Evolutionary conservation across 495 filamentous ascomycete genomes (phyloP).

Genomic region (Penicillium argentinense): DNA sequence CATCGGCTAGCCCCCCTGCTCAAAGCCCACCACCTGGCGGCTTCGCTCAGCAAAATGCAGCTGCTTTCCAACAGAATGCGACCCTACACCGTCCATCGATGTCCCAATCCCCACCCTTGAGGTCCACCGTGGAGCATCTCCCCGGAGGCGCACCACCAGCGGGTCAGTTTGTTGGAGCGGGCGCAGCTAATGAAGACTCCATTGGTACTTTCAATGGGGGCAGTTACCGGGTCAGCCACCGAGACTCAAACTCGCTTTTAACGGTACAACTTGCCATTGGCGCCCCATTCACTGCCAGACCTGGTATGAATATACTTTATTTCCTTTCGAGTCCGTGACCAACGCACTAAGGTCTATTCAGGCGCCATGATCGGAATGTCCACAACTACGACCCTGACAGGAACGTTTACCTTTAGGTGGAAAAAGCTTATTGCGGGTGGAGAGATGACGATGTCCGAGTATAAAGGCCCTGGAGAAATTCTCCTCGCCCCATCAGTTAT

Average conservation of each 20-base stretch:
- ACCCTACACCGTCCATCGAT: slow-evolving; percentile 1
- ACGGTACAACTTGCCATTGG: slow-evolving; percentile 89
- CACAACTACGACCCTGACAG: slow-evolving; percentile 78
- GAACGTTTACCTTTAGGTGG: slow-evolving; percentile 73
- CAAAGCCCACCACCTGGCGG: slow-evolving; percentile 1
- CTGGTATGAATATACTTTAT: slow-evolving; percentile 51
- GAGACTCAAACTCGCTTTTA: slow-evolving; percentile 85
- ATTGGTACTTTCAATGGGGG: slow-evolving; percentile 95
- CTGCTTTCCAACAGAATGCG: slow-evolving; percentile 5
- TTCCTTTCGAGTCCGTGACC: no score
- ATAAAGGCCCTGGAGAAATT: slow-evolving; percentile 88
- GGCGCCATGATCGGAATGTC: slow-evolving; percentile 96
- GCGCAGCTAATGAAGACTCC: slow-evolving; percentile 64
- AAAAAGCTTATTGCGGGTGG: slow-evolving; percentile 84
- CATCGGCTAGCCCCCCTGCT: slow-evolving; percentile 19
- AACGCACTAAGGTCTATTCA: slow-evolving; percentile 20
- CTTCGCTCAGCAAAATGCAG: slow-evolving; percentile 4
- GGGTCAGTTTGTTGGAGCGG: slow-evolving; percentile 60
- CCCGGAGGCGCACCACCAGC: slow-evolving; percentile 48
- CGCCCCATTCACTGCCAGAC: slow-evolving; percentile 77
- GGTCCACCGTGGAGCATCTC: slow-evolving; percentile 23
- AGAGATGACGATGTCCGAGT: slow-evolving; percentile 77
- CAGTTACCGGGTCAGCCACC: slow-evolving; percentile 87
- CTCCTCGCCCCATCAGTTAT: slow-evolving; percentile 76
- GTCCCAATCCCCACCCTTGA: slow-evolving; percentile 20